Conservation (phyloP, 2,329 filamentous ascomycete species). For the Rhexocercosporidium sp. region DNA sequence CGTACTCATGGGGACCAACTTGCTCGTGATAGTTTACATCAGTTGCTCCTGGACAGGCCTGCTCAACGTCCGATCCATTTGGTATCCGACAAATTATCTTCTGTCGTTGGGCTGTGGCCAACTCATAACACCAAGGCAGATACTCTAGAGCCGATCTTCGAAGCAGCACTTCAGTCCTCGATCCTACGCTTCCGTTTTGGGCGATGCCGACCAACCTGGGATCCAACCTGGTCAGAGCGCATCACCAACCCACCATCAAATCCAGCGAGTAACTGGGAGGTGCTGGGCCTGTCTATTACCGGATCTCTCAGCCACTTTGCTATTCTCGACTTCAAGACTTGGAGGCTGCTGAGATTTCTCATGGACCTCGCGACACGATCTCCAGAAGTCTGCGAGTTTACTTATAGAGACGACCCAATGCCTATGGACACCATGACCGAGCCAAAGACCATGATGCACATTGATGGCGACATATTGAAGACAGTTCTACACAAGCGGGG, state of each 20-base stretch:
- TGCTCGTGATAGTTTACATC: constrained; percentile 40
- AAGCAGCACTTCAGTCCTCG: constrained; percentile 59
- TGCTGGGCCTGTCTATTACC: constrained; percentile 70
- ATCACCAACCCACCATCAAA: neutral
- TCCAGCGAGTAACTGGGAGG: constrained; percentile 45
- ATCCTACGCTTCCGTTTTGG: constrained; percentile 61
- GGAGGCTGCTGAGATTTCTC: constrained; percentile 73
- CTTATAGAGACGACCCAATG: constrained; percentile 38
- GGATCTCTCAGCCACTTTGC: constrained; percentile 74
- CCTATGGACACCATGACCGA: constrained; percentile 47
- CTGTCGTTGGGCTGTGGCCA: constrained; percentile 40
- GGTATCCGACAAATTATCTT: constrained; percentile 41
- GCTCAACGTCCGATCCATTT: constrained; percentile 34
- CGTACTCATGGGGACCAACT: constrained; percentile 41
- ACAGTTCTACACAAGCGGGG: constrained; percentile 55
- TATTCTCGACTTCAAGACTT: constrained; percentile 65
- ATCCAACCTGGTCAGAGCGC: constrained; percentile 28
- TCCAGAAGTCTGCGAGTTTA: constrained; percentile 55
- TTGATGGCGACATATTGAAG: constrained; percentile 70
- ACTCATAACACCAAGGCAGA: constrained; percentile 37
- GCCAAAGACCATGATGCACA: constrained; percentile 59
- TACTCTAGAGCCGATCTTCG: constrained; percentile 52
- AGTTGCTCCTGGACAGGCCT: constrained; percentile 23
- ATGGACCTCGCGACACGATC: constrained; percentile 68
- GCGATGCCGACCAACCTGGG: constrained; percentile 49